These are phyloP conservation scores for Purpureocillium takamizusanense DNA, from an alignment of 2,329 filamentous ascomycete species.

Conservation along the genomic window DNA sequence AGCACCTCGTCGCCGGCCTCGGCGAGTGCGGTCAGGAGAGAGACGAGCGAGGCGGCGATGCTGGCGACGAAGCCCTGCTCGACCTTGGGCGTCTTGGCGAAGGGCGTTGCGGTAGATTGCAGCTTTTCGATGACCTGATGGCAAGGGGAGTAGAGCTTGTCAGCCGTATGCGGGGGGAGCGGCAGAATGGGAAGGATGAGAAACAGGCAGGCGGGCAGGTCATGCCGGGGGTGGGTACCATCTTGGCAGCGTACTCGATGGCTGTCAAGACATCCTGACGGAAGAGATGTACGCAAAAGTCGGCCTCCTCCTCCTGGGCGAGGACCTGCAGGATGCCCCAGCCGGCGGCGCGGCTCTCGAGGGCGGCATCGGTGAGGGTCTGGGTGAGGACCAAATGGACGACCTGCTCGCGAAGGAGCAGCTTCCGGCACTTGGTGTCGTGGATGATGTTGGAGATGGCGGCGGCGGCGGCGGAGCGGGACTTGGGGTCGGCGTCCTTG, in stretches of 20 bases:
- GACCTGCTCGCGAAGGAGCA: constrained; percentile 57
- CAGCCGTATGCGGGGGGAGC: too few relatives aligned
- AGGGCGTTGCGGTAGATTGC: constrained; percentile 27
- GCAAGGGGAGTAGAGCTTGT: too few relatives aligned
- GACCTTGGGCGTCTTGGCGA: constrained; percentile 39
- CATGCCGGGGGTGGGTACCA: constrained; percentile 28
- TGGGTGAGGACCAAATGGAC: constrained; percentile 54
- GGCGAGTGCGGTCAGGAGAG: constrained; percentile 42
- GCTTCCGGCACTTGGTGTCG: constrained; percentile 52
- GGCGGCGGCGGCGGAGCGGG: constrained; percentile 48
- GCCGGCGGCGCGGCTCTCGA: constrained; percentile 57
- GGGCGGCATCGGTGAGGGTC: constrained; percentile 52
- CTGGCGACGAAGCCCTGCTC: constrained; percentile 46
- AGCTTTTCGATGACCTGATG: constrained; percentile 35
- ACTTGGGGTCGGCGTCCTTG: constrained; percentile 48
- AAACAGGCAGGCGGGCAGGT: too few relatives aligned
- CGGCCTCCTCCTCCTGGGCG: constrained; percentile 53
- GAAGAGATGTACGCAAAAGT: constrained; percentile 58
- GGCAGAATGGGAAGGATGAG: too few relatives aligned
- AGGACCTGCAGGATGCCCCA: constrained; percentile 58
- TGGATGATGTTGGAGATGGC: constrained; percentile 55
- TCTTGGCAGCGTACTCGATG: constrained; percentile 45
- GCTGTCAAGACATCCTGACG: constrained; percentile 52
- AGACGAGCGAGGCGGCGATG: constrained; percentile 43
- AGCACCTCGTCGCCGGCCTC: constrained; percentile 54